A percentile compares a stretch with the other conserved stretches of the same genome.
These are phyloP conservation scores for Draba incana DNA, from an alignment of 345 rosid species.

Conservation along the genomic window DNA sequence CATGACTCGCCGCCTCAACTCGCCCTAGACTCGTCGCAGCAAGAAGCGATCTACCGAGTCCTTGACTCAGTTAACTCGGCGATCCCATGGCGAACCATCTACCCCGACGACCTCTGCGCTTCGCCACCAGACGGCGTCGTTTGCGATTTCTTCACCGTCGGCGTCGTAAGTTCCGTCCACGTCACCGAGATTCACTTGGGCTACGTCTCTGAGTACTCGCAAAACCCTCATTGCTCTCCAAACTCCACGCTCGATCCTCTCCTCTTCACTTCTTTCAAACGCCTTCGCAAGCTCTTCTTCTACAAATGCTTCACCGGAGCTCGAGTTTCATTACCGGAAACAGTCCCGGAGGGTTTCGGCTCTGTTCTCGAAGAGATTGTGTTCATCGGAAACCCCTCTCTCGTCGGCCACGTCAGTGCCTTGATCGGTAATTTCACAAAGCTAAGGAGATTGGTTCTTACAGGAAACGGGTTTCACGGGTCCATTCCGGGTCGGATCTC, in stretches of 20 bases:
- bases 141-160: constrained; percentile 49
- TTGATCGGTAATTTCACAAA: constrained; percentile 48
- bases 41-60: constrained; percentile 54
- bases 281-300: constrained; percentile 65
- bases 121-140: constrained; percentile 73
- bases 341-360: constrained; percentile 46
- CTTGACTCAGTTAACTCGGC: constrained; percentile 57
- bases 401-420: constrained; percentile 48
- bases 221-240: constrained; percentile 63
- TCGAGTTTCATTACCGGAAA: constrained; percentile 41
- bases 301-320: constrained; percentile 60
- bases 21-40: constrained; percentile 56
- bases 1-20: constrained; percentile 34
- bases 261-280: constrained; percentile 54
- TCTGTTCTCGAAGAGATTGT: constrained; percentile 59
- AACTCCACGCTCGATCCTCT: constrained; percentile 60
- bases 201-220: constrained; percentile 58
- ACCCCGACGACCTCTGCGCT: constrained; percentile 62
- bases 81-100: constrained; percentile 61
- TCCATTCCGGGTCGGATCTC: constrained; percentile 46
- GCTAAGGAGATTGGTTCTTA: constrained; percentile 52
- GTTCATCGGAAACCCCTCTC: constrained; percentile 59
- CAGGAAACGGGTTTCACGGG: constrained; percentile 64
- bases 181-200: constrained; percentile 66
- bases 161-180: constrained; percentile 42